Base-by-base conservation (phyloP, 2,329 filamentous ascomycete genomes). In the Fusarium chlamydosporum region DNA sequence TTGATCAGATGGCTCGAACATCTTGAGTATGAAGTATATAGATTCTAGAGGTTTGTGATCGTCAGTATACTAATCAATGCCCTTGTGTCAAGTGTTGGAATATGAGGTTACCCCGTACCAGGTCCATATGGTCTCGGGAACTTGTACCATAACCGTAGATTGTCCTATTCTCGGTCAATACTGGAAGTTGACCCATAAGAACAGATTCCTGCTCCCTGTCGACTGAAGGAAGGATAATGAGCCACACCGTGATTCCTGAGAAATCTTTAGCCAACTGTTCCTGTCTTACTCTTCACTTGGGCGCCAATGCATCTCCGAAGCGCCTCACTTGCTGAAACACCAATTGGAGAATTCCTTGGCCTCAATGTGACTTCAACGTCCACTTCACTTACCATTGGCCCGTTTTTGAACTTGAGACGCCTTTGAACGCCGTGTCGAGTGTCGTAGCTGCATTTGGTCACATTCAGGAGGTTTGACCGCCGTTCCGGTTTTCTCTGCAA, bases 401-500 rank as follows among this genome's bases (percentile, higher is more conserved):
- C 7, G 4, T 29, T 2, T 3, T 2, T 9, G 2, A 6, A 18
- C 4, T 3, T 27, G 13, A 20, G 6, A 11, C 13, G 4, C 6
- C 4, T n/a, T 4, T 7, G 4, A 7, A 13, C 7, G 5, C 3
- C 18, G 41, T 31, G 11, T 13, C 18, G 3, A n/a, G 10, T 13
- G 4, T 29, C 7, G n/a, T 31, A 13, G 26, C n/a, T 12, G 41
- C 18, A 27, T 31, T 31, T n/a, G 4, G 16, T 31, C 31, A 16
- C 16, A 4, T n/a, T 18, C 6, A 3, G 13, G 18, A 18, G n/a
- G 16, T 15, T 45, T 31, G 26, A 9, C 42, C 34, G 34, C 47
- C 47, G 27, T 38, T 38, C 16, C 47, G 9, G n/a, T 38, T 50
- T 50, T 50, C 33, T 50, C 47, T 50, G 47, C 47, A 50, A 50